Evolutionary conservation across 2,329 filamentous ascomycete species (phyloP).

Genomic region (Ceratocystis diversiconidia): DNA sequence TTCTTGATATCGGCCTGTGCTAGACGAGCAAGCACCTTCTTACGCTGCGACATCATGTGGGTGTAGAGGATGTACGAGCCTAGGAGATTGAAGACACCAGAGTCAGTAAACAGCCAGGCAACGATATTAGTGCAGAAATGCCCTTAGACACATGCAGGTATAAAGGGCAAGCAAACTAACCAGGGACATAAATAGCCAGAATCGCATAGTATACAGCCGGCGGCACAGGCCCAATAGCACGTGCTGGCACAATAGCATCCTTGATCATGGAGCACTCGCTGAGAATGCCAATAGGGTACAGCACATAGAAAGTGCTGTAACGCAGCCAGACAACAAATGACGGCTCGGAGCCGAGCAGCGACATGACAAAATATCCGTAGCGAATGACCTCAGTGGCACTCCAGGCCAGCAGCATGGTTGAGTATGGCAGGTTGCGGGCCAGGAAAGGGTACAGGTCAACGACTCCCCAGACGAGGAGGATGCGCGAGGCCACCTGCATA

Average conservation of each 20-base stretch:
- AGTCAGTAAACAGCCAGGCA: not conserved
- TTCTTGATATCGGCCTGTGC: constrained; percentile 26
- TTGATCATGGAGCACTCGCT: constrained; percentile 78
- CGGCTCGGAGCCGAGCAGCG: constrained; percentile 50
- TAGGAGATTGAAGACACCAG: constrained; percentile 17
- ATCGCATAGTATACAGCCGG: constrained; percentile 49
- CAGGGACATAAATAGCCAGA: constrained; percentile 64
- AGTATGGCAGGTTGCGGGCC: constrained; percentile 48
- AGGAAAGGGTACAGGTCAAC: constrained; percentile 58
- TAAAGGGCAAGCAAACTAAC: constrained; percentile 33
- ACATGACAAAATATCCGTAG: constrained; percentile 79
- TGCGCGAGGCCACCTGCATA: constrained; percentile 79
- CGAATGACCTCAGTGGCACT: constrained; percentile 81
- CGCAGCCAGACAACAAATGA: constrained; percentile 60
- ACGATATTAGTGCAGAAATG: not conserved
- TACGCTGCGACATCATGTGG: constrained; percentile 86
- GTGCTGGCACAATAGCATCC: constrained; percentile 48
- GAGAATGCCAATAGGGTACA: constrained; percentile 83
- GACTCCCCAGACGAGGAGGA: constrained; percentile 80
- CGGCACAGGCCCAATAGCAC: constrained; percentile 32
- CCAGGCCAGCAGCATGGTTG: constrained; percentile 76
- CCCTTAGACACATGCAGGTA: too few relatives aligned
- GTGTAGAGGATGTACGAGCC: constrained; percentile 76
- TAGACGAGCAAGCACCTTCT: constrained; percentile 41
- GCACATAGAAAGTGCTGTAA: constrained; percentile 83